Percentiles rank a stretch among this genome's conserved stretches.
Conservation (phyloP, 1,139 yeast species). For the Zygoascus hellenicus region DNA sequence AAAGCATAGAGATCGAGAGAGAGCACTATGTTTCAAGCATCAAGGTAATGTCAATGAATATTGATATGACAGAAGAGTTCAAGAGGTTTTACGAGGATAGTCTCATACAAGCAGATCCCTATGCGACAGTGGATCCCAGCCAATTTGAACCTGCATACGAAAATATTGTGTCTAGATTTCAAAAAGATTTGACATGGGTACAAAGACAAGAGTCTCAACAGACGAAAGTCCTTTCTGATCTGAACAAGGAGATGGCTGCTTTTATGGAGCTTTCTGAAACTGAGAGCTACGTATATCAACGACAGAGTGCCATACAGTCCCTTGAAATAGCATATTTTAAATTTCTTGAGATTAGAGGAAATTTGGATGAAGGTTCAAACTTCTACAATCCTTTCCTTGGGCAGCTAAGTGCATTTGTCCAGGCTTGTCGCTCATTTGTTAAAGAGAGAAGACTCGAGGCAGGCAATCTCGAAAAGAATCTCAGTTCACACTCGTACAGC, state of each 20-base stretch:
- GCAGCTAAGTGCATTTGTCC: slow-evolving; percentile 44
- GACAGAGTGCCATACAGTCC: slow-evolving; percentile 49
- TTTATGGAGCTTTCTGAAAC: slow-evolving; percentile 33
- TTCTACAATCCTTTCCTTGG: slow-evolving; percentile 62
- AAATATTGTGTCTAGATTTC: slow-evolving; percentile 33
- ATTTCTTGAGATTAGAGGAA: slow-evolving; percentile 51
- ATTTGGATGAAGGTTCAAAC: slow-evolving; percentile 61
- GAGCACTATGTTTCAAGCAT: slow-evolving; percentile 26
- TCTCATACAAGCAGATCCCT: slow-evolving; percentile 21
- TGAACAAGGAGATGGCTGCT: slow-evolving; percentile 39
- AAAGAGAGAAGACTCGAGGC: slow-evolving; percentile 50
- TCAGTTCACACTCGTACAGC: neutral
- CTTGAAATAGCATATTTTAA: slow-evolving; percentile 51
- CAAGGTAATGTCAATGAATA: slow-evolving; percentile 27
- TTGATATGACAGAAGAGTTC: slow-evolving; percentile 28
- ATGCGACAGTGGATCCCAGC: slow-evolving; percentile 24
- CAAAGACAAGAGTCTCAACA: slow-evolving; percentile 41
- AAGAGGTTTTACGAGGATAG: slow-evolving; percentile 20
- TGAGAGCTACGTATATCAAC: slow-evolving; percentile 32
- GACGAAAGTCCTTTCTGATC: slow-evolving; percentile 38
- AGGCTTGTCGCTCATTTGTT: slow-evolving; percentile 53
- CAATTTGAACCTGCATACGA: slow-evolving; percentile 31
- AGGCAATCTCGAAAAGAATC: slow-evolving; percentile 40
- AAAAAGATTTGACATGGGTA: slow-evolving; percentile 39
- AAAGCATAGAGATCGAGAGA: slow-evolving; percentile 25